A percentile compares a stretch with the other conserved stretches of the same genome.
Evolutionary conservation across 371 early-diverging fungal genomes (phyloP).

Genomic region (Actinomortierella wolfii): DNA sequence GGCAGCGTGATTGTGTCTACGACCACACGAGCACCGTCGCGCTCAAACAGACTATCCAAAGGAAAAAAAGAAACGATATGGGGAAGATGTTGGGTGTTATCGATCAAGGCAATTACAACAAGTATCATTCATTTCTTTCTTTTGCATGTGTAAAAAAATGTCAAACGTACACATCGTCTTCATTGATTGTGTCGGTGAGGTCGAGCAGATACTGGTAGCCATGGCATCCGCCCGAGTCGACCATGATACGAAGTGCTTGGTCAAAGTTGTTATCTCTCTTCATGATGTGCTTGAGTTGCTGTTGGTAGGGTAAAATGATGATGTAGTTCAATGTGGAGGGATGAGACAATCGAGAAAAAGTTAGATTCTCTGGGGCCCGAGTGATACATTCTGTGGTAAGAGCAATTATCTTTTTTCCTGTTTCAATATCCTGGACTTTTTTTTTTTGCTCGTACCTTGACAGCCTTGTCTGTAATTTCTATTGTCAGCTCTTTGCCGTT

Average conservation of each 20-base stretch:
- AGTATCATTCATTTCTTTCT: not conserved
- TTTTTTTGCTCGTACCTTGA: constrained; percentile 17
- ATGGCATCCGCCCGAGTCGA: constrained; percentile 96
- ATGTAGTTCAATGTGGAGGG: not conserved
- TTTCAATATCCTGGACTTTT: too few species aligned
- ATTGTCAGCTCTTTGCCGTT: constrained; percentile 33
- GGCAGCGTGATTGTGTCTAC: constrained; percentile 84
- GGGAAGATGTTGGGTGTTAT: not conserved
- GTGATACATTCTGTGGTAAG: too few species aligned
- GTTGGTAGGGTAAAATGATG: not conserved
- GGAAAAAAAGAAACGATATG: constrained; percentile 1
- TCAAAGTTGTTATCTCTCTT: constrained; percentile 58
- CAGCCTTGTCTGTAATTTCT: constrained; percentile 43
- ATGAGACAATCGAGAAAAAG: not conserved
- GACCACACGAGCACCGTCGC: constrained; percentile 81
- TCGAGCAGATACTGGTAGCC: constrained; percentile 94
- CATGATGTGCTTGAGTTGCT: constrained; percentile 74
- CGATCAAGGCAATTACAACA: not conserved
- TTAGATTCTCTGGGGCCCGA: too few species aligned
- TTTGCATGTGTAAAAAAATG: not conserved
- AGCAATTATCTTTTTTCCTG: too few species aligned
- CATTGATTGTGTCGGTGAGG: constrained; percentile 68
- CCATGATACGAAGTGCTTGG: constrained; percentile 76
- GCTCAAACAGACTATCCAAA: constrained; percentile 75
- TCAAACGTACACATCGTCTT: constrained; percentile 74